These are phyloP conservation scores for Diplosphaera chodatii DNA, from an alignment of 139 green algal species.

Conservation along the genomic window DNA sequence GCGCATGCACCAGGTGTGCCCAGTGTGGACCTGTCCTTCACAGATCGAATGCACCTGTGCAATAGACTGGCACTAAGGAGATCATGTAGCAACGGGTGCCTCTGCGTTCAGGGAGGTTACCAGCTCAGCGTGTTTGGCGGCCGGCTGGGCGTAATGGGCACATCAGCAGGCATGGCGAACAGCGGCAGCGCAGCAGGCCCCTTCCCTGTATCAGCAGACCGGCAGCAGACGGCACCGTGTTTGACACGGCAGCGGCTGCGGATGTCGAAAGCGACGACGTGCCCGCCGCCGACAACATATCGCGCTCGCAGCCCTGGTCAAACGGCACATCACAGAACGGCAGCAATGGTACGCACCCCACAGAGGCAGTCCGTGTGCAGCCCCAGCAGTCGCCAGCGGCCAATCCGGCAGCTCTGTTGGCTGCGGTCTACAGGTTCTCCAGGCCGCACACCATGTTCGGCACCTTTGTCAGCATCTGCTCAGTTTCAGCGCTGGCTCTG, in stretches of 20 bases:
- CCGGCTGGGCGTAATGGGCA: too few relatives aligned
- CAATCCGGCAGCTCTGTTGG: not conserved
- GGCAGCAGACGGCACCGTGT: not conserved
- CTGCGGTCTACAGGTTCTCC: constrained; percentile 54
- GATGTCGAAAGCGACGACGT: not conserved
- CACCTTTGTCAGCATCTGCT: constrained; percentile 72
- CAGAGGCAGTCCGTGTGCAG: not conserved
- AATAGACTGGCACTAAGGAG: too few relatives aligned
- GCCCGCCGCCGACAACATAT: not conserved
- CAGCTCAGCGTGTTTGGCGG: too few relatives aligned
- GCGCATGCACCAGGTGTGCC: too few relatives aligned
- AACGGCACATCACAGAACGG: not conserved
- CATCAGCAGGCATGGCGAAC: too few relatives aligned
- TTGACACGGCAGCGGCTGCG: not conserved
- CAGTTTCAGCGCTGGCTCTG: constrained; percentile 74
- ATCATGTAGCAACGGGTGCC: too few relatives aligned
- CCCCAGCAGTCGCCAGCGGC: not conserved
- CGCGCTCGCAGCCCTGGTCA: not conserved
- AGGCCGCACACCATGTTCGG: constrained; percentile 89
- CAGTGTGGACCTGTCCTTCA: too few relatives aligned
- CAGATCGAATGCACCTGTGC: too few relatives aligned
- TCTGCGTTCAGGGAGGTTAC: too few relatives aligned
- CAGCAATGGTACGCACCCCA: not conserved
- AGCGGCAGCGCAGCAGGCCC: too few relatives aligned
- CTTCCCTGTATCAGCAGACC: not conserved